Evolutionary conservation across 2,329 filamentous ascomycete genomes (phyloP), one percentile per base, ranked within the genome.

Genomic region (Fusarium globosum): DNA sequence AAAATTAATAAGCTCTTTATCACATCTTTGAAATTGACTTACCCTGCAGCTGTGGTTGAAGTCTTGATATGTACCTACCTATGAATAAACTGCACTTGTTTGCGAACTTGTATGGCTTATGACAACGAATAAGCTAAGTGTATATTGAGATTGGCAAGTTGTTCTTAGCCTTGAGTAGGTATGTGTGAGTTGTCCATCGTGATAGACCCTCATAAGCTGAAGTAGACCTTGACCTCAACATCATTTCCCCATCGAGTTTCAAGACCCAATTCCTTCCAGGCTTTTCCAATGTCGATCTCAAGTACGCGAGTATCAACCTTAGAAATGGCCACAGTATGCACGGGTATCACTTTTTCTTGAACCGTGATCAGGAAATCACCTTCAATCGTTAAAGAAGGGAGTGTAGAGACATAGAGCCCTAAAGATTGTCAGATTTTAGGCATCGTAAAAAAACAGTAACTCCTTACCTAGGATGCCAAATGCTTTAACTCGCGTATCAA

Each of bases 211-310:
- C 67, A 85, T 51, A 85, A 77, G 30, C 81, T 80, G 53, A 89
- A 86, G 63, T 85, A 91, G 10, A 94, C 81, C 79, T 91, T 91
- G 46, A 97, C 84, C 69, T 89, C 86, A 42, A 95, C 88, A 80
- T 97, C 93, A 80, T 97, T 97, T 73, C 90, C 92, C 92, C 93
- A 97, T 13, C 92, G 90, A 42, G 89, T 87, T 65, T 90, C 84
- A 62, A 96, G 85, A 1, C 87, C 88, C 85, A 95, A 87, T 76
- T 93, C 90, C 51, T 88, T 88, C 95, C 95, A 98, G 2, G 96
- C 96, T 36, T 83, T 86, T 74, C 90, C 88, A 18, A 94, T 81
- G 84, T 98, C 94, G 62, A 98, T 88, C 74, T 94, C 91, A 38
- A 98, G 81, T 13, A 98, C 88, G 66, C 86, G 85, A 0, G 81